phyloP scores from a whole-genome alignment of 805 yeast species.

The Candida nemodendra region DNA sequence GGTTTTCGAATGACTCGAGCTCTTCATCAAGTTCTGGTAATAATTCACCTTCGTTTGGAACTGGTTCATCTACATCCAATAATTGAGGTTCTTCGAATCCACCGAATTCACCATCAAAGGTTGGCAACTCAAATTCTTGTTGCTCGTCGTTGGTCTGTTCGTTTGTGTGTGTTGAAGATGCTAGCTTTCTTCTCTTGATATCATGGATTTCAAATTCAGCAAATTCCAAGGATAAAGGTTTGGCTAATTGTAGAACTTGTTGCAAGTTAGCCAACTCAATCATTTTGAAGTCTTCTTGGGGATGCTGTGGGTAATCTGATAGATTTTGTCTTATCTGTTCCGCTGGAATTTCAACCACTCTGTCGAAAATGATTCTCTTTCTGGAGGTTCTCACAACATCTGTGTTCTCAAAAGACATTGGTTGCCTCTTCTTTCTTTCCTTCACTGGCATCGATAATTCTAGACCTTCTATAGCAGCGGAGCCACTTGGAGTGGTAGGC shows the following conservation, averaged over 20 bases:
- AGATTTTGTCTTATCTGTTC: constrained; percentile 36
- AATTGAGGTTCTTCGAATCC: constrained; percentile 16
- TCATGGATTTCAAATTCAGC: constrained; percentile 10
- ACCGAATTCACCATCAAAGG: constrained; percentile 22
- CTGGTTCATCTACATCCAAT: constrained; percentile 12
- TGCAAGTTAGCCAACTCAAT: constrained; percentile 3
- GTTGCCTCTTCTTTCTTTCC: constrained; percentile 24
- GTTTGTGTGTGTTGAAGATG: background rate
- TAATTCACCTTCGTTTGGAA: constrained; percentile 15
- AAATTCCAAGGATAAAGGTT: constrained; percentile 12
- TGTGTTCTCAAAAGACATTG: constrained; percentile 32
- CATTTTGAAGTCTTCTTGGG: constrained; percentile 3
- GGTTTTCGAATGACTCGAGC: constrained; percentile 16
- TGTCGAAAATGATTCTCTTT: constrained; percentile 47
- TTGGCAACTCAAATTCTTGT: constrained; percentile 16
- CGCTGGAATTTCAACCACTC: constrained; percentile 41
- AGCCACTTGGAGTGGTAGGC: constrained; percentile 16
- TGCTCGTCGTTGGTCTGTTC: constrained; percentile 13
- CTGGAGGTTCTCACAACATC: constrained; percentile 50
- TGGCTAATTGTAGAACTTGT: constrained; percentile 7
- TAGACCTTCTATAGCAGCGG: constrained; percentile 5
- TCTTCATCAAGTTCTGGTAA: constrained; percentile 26
- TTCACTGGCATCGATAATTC: constrained; percentile 3
- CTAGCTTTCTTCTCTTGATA: constrained; percentile 18
- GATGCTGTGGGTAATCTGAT: constrained; percentile 23